Percentiles rank a stretch among this genome's conserved stretches.
Conservation (phyloP, 257 asterid genomes). For the Cruciata laevipes region DNA sequence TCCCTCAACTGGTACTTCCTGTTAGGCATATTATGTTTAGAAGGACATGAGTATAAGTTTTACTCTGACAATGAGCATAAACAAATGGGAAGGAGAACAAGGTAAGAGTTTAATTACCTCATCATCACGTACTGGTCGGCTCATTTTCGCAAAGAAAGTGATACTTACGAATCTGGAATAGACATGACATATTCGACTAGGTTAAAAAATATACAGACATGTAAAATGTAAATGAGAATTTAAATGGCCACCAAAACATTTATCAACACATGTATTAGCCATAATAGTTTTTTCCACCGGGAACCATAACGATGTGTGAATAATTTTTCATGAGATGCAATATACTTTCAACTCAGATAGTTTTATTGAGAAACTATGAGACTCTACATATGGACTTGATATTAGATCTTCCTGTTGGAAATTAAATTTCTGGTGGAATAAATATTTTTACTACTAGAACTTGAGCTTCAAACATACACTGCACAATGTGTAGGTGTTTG, state of each 20-base stretch:
- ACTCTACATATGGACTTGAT: too few species aligned
- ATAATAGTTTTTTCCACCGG: too few species aligned
- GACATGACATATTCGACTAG: background rate
- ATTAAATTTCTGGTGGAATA: too few species aligned
- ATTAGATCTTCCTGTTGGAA: too few species aligned
- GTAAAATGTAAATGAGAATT: background rate
- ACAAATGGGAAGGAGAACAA: background rate
- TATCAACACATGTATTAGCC: background rate
- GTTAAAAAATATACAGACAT: background rate
- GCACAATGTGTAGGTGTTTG: too few species aligned
- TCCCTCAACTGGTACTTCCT: conserved; percentile 77
- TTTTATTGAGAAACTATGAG: too few species aligned
- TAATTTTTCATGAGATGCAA: too few species aligned
- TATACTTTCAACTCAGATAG: too few species aligned
- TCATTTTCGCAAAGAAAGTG: conserved; percentile 30
- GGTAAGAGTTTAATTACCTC: conserved; percentile 36
- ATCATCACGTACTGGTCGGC: conserved; percentile 41
- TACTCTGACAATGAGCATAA: background rate
- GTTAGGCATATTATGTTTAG: conserved; percentile 14
- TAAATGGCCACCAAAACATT: background rate
- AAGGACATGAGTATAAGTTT: background rate
- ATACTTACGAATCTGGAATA: conserved; percentile 8
- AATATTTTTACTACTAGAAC: too few species aligned
- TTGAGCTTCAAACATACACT: too few species aligned
- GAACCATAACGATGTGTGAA: background rate